phyloP scores from a whole-genome alignment of 768 basidiomycete genomes.

The Lactarius pseudohatsudake region DNA sequence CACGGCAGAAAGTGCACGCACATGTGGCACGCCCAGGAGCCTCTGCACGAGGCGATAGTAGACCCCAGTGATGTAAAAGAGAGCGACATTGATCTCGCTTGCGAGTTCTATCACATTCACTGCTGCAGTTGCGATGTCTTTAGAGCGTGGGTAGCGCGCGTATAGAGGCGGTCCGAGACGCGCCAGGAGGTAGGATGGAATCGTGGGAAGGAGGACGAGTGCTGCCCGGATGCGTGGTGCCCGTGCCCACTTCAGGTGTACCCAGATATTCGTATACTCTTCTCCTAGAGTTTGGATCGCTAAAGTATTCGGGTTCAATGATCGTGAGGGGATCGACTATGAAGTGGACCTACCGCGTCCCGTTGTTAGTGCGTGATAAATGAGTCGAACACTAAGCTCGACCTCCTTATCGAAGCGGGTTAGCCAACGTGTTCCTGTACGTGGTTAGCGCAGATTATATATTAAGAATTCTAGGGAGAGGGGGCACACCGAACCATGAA shows the following conservation, averaged over 20 bases:
- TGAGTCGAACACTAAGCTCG: slow-evolving; percentile 62
- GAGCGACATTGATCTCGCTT: slow-evolving; percentile 71
- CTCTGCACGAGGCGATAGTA: slow-evolving; percentile 76
- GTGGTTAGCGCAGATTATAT: slow-evolving; percentile 11
- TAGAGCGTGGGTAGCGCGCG: slow-evolving; percentile 39
- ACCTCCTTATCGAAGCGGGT: slow-evolving; percentile 81
- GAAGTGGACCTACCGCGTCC: slow-evolving; percentile 56
- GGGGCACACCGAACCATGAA: slow-evolving; percentile 67
- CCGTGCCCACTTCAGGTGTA: slow-evolving; percentile 44
- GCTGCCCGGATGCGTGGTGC: slow-evolving; percentile 46
- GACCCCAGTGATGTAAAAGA: slow-evolving; percentile 78
- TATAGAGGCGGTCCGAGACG: slow-evolving; percentile 45
- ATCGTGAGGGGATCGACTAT: slow-evolving; percentile 10
- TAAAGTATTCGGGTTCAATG: slow-evolving; percentile 35
- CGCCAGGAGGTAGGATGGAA: slow-evolving; percentile 63
- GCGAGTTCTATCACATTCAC: slow-evolving; percentile 56
- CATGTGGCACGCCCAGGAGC: slow-evolving; percentile 66
- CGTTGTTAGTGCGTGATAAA: slow-evolving; percentile 73
- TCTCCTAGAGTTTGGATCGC: slow-evolving; percentile 86
- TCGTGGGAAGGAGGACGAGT: slow-evolving; percentile 62
- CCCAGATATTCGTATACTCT: slow-evolving; percentile 85
- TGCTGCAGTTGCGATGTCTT: slow-evolving; percentile 38
- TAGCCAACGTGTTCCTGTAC: slow-evolving; percentile 74
- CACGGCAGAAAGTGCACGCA: slow-evolving; percentile 36
- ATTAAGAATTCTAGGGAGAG: slow-evolving; percentile 4